These are phyloP conservation scores for Xanthoceras sorbifolium DNA, from an alignment of 345 rosid species.

Conservation along the genomic window DNA sequence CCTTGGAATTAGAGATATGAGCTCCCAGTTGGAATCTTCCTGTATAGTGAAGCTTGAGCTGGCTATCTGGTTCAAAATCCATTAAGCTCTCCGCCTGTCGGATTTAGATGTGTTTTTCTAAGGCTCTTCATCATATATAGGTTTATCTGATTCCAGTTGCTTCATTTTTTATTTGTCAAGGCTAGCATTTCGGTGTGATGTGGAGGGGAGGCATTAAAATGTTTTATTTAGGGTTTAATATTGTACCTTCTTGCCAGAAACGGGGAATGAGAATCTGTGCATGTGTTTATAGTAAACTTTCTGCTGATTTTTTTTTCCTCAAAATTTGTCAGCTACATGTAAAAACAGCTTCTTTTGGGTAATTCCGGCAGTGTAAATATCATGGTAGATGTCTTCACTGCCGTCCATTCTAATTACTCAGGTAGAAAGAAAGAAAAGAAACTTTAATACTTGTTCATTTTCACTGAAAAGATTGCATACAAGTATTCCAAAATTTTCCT, in stretches of 20 bases:
- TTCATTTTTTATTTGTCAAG: background rate
- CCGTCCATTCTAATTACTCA: background rate
- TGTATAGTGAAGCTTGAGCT: constrained; percentile 2
- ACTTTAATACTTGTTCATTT: background rate
- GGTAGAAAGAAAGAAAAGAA: constrained; percentile 4
- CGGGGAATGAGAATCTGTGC: background rate
- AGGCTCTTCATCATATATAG: background rate
- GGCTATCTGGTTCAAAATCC: constrained; percentile 3
- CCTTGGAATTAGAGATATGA: constrained; percentile 10
- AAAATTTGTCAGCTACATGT: background rate
- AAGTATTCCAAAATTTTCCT: background rate
- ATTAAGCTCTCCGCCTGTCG: background rate
- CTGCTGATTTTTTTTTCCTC: background rate
- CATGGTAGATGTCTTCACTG: background rate
- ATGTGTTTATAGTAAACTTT: background rate
- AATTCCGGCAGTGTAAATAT: background rate
- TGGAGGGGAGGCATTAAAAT: background rate
- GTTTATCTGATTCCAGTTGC: background rate
- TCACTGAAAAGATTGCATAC: background rate
- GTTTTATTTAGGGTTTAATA: background rate
- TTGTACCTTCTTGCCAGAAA: background rate
- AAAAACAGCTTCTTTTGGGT: no score
- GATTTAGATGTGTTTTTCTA: background rate
- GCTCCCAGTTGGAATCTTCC: background rate
- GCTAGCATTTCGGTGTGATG: background rate